Base-by-base conservation (phyloP, 2,329 filamentous ascomycete species). In the Hymenoscyphus occultus region DNA sequence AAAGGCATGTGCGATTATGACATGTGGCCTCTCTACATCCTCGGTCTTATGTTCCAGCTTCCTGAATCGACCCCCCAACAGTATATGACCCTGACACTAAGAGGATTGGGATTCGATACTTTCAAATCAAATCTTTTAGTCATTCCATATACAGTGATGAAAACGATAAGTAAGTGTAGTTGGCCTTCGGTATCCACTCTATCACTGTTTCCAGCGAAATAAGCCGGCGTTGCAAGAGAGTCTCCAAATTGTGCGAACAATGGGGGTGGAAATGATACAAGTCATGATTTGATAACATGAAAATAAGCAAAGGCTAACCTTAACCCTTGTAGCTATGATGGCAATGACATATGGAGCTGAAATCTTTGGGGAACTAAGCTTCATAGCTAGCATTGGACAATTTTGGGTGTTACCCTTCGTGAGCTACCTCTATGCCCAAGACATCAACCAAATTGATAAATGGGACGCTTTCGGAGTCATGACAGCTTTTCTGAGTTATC, bases 1-100 rank as follows among this genome's bases (percentile, higher is more conserved):
- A 72, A 80, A 22, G 77, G 78, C 22, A 69, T 83, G 14, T 77
- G 77, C 14, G 83, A 86, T 69, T 84, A 82, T 67, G 80, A 84
- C 63, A 77, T 86, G 73, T 86, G 81, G 81, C 80, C 80, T 0
- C 69, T 82, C 28, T 83, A 83, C 66, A 61, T 78, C 31, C 68
- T 77, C 19, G 78, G 78, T 5, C 65, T 80, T 10, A 45, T 67
- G 4, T 72, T 68, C 14, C 65, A 70, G 32, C 68, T 74, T n/a
- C 71, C 71, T 1, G 63, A 63, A 40, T 65, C 67, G 6, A 64
- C 72, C 16, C 63, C 66, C 10, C 57, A 59, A 9, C n/a, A 56
- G 10, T 74, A 73, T 45, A 54, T 73, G 13, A 72, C 72, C 2
- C 48, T 72, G 3, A 71, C 69, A 5, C 63, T 71, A 3, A 72